A percentile compares a stretch with the other conserved stretches of the same genome.
Evolutionary conservation across 805 yeast genomes (phyloP).

Genomic region (Grigorovia jiainica): DNA sequence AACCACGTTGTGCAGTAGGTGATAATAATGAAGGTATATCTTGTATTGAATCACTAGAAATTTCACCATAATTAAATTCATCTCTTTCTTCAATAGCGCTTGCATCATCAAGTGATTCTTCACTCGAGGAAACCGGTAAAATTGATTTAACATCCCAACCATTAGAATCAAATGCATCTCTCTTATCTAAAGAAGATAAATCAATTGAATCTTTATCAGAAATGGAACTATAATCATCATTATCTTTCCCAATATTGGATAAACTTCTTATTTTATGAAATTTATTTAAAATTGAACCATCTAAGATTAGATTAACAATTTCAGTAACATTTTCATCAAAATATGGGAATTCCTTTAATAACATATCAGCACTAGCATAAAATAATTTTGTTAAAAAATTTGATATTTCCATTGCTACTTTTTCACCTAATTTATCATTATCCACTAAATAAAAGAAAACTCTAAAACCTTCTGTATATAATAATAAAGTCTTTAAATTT

Average conservation of each 20-base stretch:
- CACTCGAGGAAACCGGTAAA: background rate
- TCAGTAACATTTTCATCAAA: constrained; percentile 14
- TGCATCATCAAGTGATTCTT: background rate
- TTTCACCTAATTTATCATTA: constrained; percentile 13
- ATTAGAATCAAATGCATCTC: background rate
- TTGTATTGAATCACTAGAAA: background rate
- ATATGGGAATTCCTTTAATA: constrained; percentile 14
- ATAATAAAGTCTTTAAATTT: constrained; percentile 15
- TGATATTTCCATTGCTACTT: constrained; percentile 10
- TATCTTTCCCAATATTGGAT: background rate
- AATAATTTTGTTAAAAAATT: constrained; percentile 22
- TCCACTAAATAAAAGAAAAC: constrained; percentile 17
- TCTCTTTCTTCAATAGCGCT: background rate
- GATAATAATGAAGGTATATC: background rate
- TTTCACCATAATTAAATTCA: background rate
- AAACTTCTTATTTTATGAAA: constrained; percentile 6
- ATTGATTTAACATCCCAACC: constrained; percentile 3
- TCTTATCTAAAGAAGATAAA: background rate
- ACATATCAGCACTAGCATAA: constrained; percentile 10
- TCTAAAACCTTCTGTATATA: constrained; percentile 29
- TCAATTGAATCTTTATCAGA: background rate
- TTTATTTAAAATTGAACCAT: constrained; percentile 8
- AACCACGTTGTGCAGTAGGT: constrained; percentile 1
- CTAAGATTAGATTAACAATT: constrained; percentile 13
- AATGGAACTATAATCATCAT: background rate